Percentiles rank a stretch among this genome's conserved stretches.
Conservation (phyloP, 169 alveolate species). For the Babesia ovata region DNA sequence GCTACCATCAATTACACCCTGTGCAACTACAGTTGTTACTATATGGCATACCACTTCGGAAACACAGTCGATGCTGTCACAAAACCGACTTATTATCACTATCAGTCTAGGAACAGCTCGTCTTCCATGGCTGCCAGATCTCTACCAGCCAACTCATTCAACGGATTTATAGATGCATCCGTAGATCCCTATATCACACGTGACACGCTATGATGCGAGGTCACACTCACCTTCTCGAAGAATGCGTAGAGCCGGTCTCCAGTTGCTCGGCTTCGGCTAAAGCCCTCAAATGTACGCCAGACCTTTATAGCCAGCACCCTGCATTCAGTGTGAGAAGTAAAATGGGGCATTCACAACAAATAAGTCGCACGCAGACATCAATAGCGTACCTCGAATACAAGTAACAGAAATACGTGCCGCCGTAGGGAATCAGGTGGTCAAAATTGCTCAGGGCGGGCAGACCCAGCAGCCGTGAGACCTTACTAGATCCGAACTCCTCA, state of each 20-base stretch:
- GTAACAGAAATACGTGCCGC: conserved; percentile 76
- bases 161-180: conserved; percentile 54
- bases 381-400: conserved; percentile 69
- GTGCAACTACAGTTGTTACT: too few relatives aligned
- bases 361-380: neutral
- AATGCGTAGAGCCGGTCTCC: conserved; percentile 43
- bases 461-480: conserved; percentile 24
- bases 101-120: conserved; percentile 17
- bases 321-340: neutral
- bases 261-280: conserved; percentile 4
- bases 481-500: conserved; percentile 16
- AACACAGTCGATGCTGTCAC: neutral
- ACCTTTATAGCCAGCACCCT: conserved; percentile 67
- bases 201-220: neutral
- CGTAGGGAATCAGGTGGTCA: conserved; percentile 76
- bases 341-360: neutral
- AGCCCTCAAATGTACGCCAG: conserved; percentile 46
- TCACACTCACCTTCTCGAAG: conserved; percentile 42
- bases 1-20: too few relatives aligned
- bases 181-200: conserved; percentile 52
- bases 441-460: conserved; percentile 71
- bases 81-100: too few relatives aligned
- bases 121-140: conserved; percentile 36
- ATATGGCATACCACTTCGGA: too few relatives aligned
- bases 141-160: conserved; percentile 42